phyloP scores from a whole-genome alignment of 331 rosid species.

The Pyrus hybrid region DNA sequence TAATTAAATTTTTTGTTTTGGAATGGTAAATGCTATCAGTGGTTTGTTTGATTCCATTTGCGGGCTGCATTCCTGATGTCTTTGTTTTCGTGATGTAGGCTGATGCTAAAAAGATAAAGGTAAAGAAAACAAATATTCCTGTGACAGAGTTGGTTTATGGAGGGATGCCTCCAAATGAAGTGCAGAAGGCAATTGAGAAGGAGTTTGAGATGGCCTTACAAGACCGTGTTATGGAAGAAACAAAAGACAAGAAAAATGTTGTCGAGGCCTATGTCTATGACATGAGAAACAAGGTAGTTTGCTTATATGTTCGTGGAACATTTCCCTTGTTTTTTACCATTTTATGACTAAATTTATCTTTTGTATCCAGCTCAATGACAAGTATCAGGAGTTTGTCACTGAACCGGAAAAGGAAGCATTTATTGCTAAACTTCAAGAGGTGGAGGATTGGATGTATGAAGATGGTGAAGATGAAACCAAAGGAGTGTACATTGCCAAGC shows the following conservation, averaged over 20 bases:
- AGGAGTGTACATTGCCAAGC: constrained; percentile 87
- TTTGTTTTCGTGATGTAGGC: constrained; percentile 22
- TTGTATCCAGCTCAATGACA: constrained; percentile 59
- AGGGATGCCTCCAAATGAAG: constrained; percentile 45
- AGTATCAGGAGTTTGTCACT: constrained; percentile 64
- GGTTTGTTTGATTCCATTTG: neutral
- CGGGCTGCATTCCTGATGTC: neutral
- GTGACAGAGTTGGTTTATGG: constrained; percentile 71
- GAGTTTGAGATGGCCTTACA: constrained; percentile 99
- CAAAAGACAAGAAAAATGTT: constrained; percentile 89
- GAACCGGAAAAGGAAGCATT: constrained; percentile 65
- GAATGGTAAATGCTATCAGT: neutral
- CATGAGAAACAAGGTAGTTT: constrained; percentile 82
- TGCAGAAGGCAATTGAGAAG: constrained; percentile 81
- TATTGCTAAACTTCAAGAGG: constrained; percentile 58
- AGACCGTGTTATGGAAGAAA: constrained; percentile 96
- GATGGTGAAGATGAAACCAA: constrained; percentile 97
- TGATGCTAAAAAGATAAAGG: constrained; percentile 78
- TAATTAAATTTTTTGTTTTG: no score
- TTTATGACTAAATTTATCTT: neutral
- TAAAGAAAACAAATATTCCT: constrained; percentile 62
- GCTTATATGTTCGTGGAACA: neutral
- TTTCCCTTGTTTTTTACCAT: neutral
- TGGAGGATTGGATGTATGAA: constrained; percentile 92
- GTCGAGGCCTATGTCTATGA: constrained; percentile 95